A percentile compares a stretch with the other conserved stretches of the same genome.
phyloP scores from a whole-genome alignment of 345 rosid species.

The Arabidopsis suecica region DNA sequence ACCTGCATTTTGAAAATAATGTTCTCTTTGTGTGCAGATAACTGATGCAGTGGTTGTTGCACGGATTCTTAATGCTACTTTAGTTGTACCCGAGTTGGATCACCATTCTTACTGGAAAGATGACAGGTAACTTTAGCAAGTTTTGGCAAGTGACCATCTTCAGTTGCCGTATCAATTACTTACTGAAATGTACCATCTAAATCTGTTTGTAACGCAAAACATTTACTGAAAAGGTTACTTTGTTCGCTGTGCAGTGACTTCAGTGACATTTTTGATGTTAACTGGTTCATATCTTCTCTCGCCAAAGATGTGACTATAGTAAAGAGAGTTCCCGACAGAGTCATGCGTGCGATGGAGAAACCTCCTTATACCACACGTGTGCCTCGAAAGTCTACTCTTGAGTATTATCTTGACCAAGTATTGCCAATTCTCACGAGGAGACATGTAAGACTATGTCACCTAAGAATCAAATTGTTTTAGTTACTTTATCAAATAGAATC shows the following conservation, averaged over 20 bases:
- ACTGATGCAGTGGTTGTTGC: constrained; percentile 98
- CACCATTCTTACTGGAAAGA: constrained; percentile 98
- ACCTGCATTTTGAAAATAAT: constrained; percentile 10
- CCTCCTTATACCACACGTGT: constrained; percentile 98
- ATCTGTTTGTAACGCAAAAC: not conserved
- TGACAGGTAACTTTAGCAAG: constrained; percentile 62
- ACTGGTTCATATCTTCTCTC: constrained; percentile 91
- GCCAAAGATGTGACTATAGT: constrained; percentile 90
- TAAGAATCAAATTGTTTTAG: constrained; percentile 14
- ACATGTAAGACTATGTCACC: constrained; percentile 57
- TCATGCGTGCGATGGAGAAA: constrained; percentile 94
- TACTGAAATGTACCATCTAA: not conserved
- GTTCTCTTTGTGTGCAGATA: constrained; percentile 59
- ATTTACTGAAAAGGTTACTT: constrained; percentile 24
- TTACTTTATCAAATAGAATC: not conserved
- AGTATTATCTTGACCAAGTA: constrained; percentile 95
- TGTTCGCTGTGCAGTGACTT: constrained; percentile 76
- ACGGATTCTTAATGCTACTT: constrained; percentile 88
- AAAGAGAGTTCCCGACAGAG: constrained; percentile 91
- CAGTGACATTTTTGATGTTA: constrained; percentile 81
- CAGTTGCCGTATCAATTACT: not conserved
- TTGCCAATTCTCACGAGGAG: constrained; percentile 84
- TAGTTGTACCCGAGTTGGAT: constrained; percentile 95
- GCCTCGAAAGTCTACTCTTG: constrained; percentile 93
- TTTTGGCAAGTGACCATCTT: constrained; percentile 5